Evolutionary conservation across 805 yeast species (phyloP), one percentile per base, ranked within the genome.

Genomic region (Sugiyamaella smithiae): DNA sequence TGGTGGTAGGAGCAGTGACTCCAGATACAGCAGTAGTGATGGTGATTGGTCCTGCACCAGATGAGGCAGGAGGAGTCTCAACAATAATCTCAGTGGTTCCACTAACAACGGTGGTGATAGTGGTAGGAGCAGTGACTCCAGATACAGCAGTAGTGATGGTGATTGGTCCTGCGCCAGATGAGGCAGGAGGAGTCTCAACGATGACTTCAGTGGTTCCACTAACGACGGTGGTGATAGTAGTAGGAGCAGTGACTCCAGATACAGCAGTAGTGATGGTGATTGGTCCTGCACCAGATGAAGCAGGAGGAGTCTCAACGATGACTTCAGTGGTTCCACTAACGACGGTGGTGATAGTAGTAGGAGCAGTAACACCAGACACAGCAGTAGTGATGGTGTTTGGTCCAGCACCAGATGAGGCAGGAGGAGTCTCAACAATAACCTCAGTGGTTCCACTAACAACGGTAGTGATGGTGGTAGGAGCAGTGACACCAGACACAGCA

Each of bases 1-100:
- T 43, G 7, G 45, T 46, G 16, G 50, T 33, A 5, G 50, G 36
- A 33, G 50, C 50, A 22, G 36, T 22, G 5, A 24, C 36, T 22
- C 50, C 43, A 4, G 43, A 22, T 20, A 31, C 36, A 5, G 44
- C 26, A 22, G 43, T 37, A 2, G 50, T 46, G 3, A 46, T 29
- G 14, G 50, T 46, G 14, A 43, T 45, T 16, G 43, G 43, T 16
- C 43, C 43, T 17, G 29, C 16, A 4, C 14, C 19, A 40, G 43
- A 16, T 14, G 46, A 17, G 4, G 17, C 28, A 6, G 20, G 24
- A 11, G 43, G n/a, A 22, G 43, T 40, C 16, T 16, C 22, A 9
- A 22, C 20, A 19, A 22, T 40, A 16, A 22, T n/a, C 11, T n/a
- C 31, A 25, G 43, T 40, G 12, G 22, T 14, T 5, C 43, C 43